Evolutionary conservation across 1,284 basidiomycete genomes (phyloP), one percentile per base, ranked within the genome.

Genomic region (Singerocomus inundabilis): DNA sequence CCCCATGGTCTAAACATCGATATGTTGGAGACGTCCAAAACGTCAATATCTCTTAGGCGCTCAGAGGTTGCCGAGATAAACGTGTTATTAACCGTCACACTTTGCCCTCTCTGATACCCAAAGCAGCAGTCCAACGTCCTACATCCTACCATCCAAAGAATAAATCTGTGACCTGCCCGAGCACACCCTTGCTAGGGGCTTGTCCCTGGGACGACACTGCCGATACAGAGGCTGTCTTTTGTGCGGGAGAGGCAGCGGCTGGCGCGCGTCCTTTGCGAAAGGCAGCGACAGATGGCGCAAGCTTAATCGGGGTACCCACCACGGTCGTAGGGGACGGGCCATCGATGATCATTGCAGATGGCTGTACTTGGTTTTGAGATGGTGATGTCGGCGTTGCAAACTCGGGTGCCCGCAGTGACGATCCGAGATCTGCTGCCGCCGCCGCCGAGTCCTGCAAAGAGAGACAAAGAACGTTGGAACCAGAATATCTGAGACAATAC

Each of bases 81-180:
- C 12, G n/a, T 35, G 6, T 10, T n/a, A 15, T 30, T 5, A 2
- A 29, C 38, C 42, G 26, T 35, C 18, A 35, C 16, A 38, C 30
- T 24, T 18, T 29, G 5, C 32, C 35, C 30, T 36, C 43, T 37
- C 48, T 26, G 39, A 46, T 36, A 32, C 26, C 29, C 18, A 30
- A 33, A 24, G 25, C 11, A 35, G 9, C 12, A 38, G 21, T 43
- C 31, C 13, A 25, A 32, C 39, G 16, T 33, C 24, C 69, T 77
- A 84, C 78, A 81, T 12, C 80, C 84, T 79, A 87, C 84, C 84
- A 87, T 21, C 85, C 85, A 66, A 88, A 88, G 45, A 89, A 81
- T 55, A 87, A 62, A 70, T 88, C 85, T n/a, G 82, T 82, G 36
- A 88, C 80, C 63, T 86, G 84, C 11, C 85, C 84, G 4, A 89